Conservation (phyloP, 2,329 filamentous ascomycete genomes). For the Trichoderma harzianum region DNA sequence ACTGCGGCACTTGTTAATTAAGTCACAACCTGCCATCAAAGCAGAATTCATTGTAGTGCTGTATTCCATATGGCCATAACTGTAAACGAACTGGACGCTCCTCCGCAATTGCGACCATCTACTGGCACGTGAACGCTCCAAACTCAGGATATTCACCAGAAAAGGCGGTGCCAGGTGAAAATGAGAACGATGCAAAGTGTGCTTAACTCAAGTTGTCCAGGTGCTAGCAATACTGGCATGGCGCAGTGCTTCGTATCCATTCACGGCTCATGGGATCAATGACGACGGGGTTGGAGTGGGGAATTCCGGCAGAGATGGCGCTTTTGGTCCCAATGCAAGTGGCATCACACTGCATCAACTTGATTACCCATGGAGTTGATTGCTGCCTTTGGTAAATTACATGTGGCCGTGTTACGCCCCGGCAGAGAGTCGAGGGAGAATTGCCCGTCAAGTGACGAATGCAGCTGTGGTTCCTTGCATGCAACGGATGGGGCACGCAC, state of each 20-base stretch:
- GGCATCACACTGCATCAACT: neutral
- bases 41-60: neutral
- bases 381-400: neutral
- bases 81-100: neutral
- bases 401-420: neutral
- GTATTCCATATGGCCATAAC: neutral
- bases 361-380: neutral
- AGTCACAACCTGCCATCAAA: neutral
- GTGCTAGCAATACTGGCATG: neutral
- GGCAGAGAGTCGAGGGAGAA: neutral
- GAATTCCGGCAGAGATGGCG: neutral
- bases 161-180: neutral
- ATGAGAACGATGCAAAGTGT: neutral
- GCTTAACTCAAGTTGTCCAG: neutral
- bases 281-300: neutral
- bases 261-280: neutral
- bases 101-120: neutral
- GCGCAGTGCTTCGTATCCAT: neutral
- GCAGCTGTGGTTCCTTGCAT: constrained; percentile 4
- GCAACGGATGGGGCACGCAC: neutral
- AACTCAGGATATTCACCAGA: neutral
- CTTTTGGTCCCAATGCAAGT: neutral
- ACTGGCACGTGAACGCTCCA: neutral
- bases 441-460: neutral
- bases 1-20: neutral